phyloP scores from a whole-genome alignment of 1,139 yeast genomes.

The Hemisphaericaspora lyxosophila region DNA sequence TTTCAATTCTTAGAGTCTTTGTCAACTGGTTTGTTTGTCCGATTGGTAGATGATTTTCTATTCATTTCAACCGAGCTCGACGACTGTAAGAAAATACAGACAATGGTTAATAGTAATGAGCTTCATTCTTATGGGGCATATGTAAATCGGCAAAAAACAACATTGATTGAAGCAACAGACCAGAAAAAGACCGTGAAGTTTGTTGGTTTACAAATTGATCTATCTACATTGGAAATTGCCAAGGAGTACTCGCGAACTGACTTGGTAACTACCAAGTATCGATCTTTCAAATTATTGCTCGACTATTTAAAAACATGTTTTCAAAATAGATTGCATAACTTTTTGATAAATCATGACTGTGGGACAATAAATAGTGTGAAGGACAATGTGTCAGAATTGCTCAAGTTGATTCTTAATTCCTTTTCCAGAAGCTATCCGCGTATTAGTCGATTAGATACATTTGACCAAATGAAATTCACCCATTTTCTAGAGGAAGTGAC shows the following conservation, averaged over 20 bases:
- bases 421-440: conserved; percentile 8
- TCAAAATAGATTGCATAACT: conserved; percentile 11
- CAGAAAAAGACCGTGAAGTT: conserved; percentile 19
- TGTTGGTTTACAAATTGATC: conserved; percentile 33
- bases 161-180: conserved; percentile 14
- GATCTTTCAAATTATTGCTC: conserved; percentile 14
- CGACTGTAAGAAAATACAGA: conserved; percentile 20
- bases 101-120: conserved; percentile 26
- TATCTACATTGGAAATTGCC: conserved; percentile 18
- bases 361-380: conserved; percentile 7
- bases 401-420: conserved; percentile 10
- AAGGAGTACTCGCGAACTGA: conserved; percentile 8
- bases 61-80: conserved; percentile 49
- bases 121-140: conserved; percentile 55
- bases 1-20: conserved; percentile 28
- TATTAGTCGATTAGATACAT: conserved; percentile 8
- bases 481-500: conserved; percentile 8
- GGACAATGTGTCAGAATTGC: conserved; percentile 9
- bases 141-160: conserved; percentile 59
- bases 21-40: conserved; percentile 42
- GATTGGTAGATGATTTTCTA: conserved; percentile 87
- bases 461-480: conserved; percentile 8
- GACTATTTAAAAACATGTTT: conserved; percentile 18
- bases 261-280: conserved; percentile 9
- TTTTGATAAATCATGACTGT: conserved; percentile 9